These are phyloP conservation scores for Aegilops speltoides DNA, from an alignment of 176 grass and related monocot species.

Conservation along the genomic window DNA sequence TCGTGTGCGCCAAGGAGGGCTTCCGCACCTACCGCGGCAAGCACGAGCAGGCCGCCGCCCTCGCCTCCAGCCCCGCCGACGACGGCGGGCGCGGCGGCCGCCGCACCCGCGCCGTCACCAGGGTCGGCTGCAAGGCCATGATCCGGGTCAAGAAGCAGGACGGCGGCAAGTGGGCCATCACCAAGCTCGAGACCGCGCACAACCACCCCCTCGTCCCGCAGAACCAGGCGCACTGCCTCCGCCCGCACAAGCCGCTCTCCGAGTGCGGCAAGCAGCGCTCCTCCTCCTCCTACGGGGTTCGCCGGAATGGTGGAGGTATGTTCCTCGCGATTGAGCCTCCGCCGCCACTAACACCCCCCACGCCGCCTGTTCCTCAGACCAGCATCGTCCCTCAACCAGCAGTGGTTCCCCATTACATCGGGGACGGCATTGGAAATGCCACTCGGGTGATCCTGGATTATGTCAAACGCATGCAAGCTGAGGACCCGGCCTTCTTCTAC, in stretches of 20 bases:
- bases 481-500: slow-evolving; percentile 58
- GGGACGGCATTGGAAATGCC: slow-evolving; percentile 39
- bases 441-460: slow-evolving; percentile 48
- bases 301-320: slow-evolving; percentile 29
- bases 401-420: slow-evolving; percentile 8
- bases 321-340: slow-evolving; percentile 39
- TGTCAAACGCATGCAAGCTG: slow-evolving; percentile 60
- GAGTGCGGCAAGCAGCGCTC: slow-evolving; percentile 54
- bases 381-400: neutral
- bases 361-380: neutral
- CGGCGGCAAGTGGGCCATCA: slow-evolving; percentile 52
- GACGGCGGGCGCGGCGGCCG: slow-evolving; percentile 36
- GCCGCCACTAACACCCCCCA: neutral
- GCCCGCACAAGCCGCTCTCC: slow-evolving; percentile 55
- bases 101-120: slow-evolving; percentile 62
- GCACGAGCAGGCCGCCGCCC: slow-evolving; percentile 19
- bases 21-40: slow-evolving; percentile 74
- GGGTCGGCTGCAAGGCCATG: slow-evolving; percentile 82
- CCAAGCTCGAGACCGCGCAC: slow-evolving; percentile 64
- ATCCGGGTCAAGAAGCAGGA: slow-evolving; percentile 77
- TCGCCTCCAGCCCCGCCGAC: neutral
- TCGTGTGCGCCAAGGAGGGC: slow-evolving; percentile 76
- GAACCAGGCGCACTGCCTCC: slow-evolving; percentile 42
- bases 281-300: neutral
- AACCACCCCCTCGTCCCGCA: slow-evolving; percentile 56